A percentile compares a stretch with the other conserved stretches of the same genome.
These are phyloP conservation scores for Mortierella sp. DNA, from an alignment of 371 early-diverging fungal genomes.

Conservation along the genomic window DNA sequence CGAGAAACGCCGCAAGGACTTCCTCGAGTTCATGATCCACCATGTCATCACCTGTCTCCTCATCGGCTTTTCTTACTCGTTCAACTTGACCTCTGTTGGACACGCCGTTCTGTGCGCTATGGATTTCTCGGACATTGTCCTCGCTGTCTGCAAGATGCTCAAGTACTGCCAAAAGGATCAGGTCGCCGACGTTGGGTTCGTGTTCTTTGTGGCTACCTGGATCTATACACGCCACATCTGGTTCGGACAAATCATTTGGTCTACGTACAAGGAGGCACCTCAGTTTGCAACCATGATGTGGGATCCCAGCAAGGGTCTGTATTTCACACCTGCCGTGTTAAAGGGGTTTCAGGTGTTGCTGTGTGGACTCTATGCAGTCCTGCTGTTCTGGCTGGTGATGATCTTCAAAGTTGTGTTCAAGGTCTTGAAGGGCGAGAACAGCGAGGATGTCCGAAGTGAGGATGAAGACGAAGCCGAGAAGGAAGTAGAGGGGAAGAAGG, in stretches of 20 bases:
- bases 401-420: constrained; percentile 76
- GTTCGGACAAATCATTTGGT: constrained; percentile 70
- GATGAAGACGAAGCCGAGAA: constrained; percentile 42
- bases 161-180: constrained; percentile 76
- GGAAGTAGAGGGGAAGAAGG: constrained; percentile 2
- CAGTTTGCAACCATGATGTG: constrained; percentile 67
- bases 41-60: constrained; percentile 83
- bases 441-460: constrained; percentile 83
- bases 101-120: constrained; percentile 83
- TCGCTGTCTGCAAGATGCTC: constrained; percentile 80
- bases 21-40: constrained; percentile 82
- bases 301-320: constrained; percentile 77
- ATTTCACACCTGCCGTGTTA: constrained; percentile 67
- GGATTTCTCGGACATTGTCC: constrained; percentile 88
- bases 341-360: constrained; percentile 72
- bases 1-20: constrained; percentile 87
- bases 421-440: constrained; percentile 73
- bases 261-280: constrained; percentile 65
- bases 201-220: constrained; percentile 84
- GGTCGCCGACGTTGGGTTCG: constrained; percentile 80
- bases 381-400: constrained; percentile 85
- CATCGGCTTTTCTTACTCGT: constrained; percentile 76
- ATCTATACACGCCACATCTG: constrained; percentile 79
- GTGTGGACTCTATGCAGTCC: constrained; percentile 70
- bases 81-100: constrained; percentile 86